Conservation (phyloP, 371 early-diverging fungal species). For the Mortierella sp. region DNA sequence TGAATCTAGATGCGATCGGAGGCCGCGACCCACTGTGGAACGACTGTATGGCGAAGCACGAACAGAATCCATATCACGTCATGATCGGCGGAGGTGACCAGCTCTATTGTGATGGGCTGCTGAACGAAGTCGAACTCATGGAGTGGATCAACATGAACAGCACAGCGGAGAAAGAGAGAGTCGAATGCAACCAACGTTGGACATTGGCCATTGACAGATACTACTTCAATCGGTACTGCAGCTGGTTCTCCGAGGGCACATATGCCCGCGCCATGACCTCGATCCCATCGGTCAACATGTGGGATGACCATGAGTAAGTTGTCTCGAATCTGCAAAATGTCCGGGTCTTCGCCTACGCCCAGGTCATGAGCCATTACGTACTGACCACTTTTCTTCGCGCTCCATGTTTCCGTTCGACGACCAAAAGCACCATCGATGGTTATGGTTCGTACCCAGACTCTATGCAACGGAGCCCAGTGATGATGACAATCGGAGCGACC, state of each 20-base stretch:
- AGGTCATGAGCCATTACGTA: too few species aligned
- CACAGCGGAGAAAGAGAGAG: slow-evolving; percentile 53
- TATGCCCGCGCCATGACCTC: slow-evolving; percentile 72
- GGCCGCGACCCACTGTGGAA: slow-evolving; percentile 83
- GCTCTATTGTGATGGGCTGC: slow-evolving; percentile 77
- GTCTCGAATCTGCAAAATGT: slow-evolving; percentile 1
- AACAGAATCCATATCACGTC: slow-evolving; percentile 75
- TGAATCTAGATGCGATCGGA: slow-evolving; percentile 55
- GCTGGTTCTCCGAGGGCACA: slow-evolving; percentile 72
- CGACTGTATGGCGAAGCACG: slow-evolving; percentile 79
- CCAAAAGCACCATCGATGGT: slow-evolving; percentile 75
- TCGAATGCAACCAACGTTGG: slow-evolving; percentile 65
- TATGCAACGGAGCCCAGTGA: slow-evolving; percentile 68
- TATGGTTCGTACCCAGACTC: slow-evolving; percentile 88
- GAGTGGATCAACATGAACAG: slow-evolving; percentile 65
- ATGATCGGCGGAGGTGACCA: slow-evolving; percentile 91
- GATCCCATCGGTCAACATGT: slow-evolving; percentile 81
- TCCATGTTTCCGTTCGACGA: neutral
- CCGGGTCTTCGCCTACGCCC: too few species aligned
- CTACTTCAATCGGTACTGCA: slow-evolving; percentile 80
- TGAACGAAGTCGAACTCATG: slow-evolving; percentile 62
- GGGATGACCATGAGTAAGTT: slow-evolving; percentile 82
- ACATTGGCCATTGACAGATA: slow-evolving; percentile 66
- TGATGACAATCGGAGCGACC: slow-evolving; percentile 69
- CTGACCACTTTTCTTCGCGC: neutral